Evolutionary conservation across 257 asterid genomes (phyloP), one percentile per base, ranked within the genome.

Genomic region (Solanum gandarillasii): DNA sequence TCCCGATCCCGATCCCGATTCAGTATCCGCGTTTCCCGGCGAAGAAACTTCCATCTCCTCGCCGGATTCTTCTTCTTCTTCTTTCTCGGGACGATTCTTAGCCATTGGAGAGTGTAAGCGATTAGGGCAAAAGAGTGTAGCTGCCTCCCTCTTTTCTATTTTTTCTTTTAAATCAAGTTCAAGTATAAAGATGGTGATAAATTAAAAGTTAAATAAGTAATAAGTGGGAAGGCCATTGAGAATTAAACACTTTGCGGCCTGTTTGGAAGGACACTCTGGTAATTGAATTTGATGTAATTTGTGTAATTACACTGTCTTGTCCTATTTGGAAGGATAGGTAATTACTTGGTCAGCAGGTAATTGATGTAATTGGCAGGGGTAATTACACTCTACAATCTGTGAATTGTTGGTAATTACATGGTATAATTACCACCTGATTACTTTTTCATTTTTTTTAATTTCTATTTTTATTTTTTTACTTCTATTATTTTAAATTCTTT

Each of bases 41-140:
- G 94, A 84, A 43, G 38, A 89, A 9, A 87, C 91, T 11, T 87
- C 90, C 72, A 87, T 92, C 27, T 92, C 93, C 32, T 91, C 91
- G 11, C 70, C 89, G 29, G 94, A 86, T 21, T 91, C 93, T 48
- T 90, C 62, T 27, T 91, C 58, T 16, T 91, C 86, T 27, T 90
- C 62, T 55, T 55, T 58, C 5, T 88, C 89, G 48, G 73, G 68
- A 43, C 23, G 87, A 86, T 72, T 89, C 35, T 88, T 92, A 4
- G 94, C 89, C 93, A 92, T 92, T 83, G 27, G 70, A 46, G 12
- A 48, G 11, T 2, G 43, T 18, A 18, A 18, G 85, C 13, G 27
- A 5, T 79, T 46, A 81, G 70, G 68, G 67, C 27, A 81, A 81
- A 25, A 39, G 62, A 78, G 25, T 4, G 21, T 25, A 25, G 38